Percentiles rank a stretch among this genome's conserved stretches.
These are phyloP conservation scores for Auricularia cornea DNA, from an alignment of 768 basidiomycete genomes.

Conservation along the genomic window DNA sequence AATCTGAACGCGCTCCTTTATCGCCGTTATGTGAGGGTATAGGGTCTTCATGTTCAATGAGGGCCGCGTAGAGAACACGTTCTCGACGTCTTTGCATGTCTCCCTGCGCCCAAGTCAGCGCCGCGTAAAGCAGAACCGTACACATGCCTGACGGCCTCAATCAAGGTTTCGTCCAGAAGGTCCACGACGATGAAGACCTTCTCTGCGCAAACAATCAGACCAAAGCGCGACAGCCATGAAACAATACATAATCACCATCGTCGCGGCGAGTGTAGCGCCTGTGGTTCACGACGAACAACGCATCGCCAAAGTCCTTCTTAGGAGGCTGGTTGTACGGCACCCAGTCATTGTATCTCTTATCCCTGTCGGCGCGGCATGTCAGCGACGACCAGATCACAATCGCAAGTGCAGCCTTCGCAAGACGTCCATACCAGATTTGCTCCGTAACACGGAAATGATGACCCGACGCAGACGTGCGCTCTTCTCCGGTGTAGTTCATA, in stretches of 20 bases:
- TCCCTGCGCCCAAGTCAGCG: not conserved
- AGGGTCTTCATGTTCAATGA: not conserved
- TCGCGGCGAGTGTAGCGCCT: not conserved
- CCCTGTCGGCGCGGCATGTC: not conserved
- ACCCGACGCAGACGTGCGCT: not conserved
- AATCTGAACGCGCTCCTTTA: not conserved
- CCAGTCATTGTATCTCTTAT: not conserved
- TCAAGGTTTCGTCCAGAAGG: not conserved
- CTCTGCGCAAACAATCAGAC: not conserved
- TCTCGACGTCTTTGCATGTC: not conserved
- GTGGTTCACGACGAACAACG: not conserved
- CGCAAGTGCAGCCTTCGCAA: too few species aligned
- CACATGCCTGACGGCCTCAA: not conserved
- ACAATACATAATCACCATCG: not conserved
- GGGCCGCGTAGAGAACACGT: not conserved
- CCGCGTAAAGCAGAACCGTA: not conserved
- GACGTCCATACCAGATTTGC: not conserved
- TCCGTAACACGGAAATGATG: not conserved
- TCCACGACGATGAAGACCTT: not conserved
- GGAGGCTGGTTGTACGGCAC: not conserved
- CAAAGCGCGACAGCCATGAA: not conserved
- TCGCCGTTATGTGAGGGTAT: not conserved
- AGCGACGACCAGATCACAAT: not conserved
- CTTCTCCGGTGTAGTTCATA: too few species aligned
- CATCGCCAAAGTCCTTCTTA: not conserved